These are phyloP conservation scores for Coemansia sp. DNA, from an alignment of 192 early-diverging fungal genomes.

Conservation along the genomic window DNA sequence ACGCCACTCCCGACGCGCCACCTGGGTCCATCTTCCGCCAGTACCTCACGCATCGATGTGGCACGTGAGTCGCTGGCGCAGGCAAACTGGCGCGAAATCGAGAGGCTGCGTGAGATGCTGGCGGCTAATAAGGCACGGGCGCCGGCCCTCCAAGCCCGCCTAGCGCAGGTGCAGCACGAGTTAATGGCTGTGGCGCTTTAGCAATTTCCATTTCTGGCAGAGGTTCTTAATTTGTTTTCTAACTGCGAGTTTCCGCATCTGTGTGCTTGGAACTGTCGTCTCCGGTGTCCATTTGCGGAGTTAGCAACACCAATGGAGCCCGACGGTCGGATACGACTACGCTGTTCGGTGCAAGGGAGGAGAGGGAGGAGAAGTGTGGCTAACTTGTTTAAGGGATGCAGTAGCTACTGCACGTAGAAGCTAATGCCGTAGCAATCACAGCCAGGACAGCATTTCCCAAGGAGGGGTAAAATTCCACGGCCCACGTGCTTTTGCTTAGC, in stretches of 20 bases:
- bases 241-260: not conserved
- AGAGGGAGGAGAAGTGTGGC: not conserved
- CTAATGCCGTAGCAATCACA: not conserved
- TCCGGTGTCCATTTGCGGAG: not conserved
- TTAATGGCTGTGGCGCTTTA: constrained; percentile 25
- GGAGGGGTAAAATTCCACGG: not conserved
- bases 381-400: not conserved
- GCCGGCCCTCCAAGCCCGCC: constrained; percentile 14
- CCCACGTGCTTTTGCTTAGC: not conserved
- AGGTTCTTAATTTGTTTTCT: not conserved
- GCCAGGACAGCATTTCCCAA: too few relatives aligned
- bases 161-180: constrained; percentile 41
- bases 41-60: constrained; percentile 33
- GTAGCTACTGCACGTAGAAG: not conserved
- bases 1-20: not conserved
- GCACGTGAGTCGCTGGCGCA: constrained; percentile 35
- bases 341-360: not conserved
- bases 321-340: too few relatives aligned
- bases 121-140: constrained; percentile 25
- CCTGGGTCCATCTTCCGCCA: constrained; percentile 20
- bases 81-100: constrained; percentile 36
- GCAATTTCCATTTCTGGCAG: not conserved
- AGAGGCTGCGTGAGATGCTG: constrained; percentile 30
- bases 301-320: not conserved
- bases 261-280: not conserved